These are phyloP conservation scores for Leptographium galeiforme DNA, from an alignment of 2,329 filamentous ascomycete species.

Conservation along the genomic window DNA sequence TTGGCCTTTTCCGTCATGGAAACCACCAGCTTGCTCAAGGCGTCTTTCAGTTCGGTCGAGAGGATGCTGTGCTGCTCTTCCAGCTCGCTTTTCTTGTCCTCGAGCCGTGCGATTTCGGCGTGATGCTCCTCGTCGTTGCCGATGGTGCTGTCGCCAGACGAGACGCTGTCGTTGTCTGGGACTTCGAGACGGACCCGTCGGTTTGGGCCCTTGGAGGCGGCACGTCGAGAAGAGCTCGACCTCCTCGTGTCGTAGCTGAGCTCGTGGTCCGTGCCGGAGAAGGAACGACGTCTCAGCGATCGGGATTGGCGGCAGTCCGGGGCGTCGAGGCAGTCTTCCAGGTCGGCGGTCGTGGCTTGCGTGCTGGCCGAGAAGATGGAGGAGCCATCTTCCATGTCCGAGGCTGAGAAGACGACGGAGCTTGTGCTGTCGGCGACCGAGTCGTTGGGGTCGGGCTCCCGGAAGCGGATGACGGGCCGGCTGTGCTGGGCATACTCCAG, in stretches of 20 bases:
- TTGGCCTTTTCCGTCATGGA: not conserved
- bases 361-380: constrained; percentile 5
- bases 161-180: not conserved
- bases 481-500: not conserved
- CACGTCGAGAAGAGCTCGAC: not conserved
- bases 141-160: not conserved
- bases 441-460: not conserved
- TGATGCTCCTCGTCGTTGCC: not conserved
- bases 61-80: not conserved
- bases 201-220: not conserved
- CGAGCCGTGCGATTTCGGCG: not conserved
- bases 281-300: not conserved
- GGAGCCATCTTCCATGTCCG: constrained; percentile 2
- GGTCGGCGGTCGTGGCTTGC: constrained; percentile 4
- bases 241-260: not conserved
- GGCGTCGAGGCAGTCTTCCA: not conserved
- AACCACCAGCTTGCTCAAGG: not conserved
- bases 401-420: not conserved
- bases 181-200: not conserved
- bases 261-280: not conserved
- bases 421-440: not conserved
- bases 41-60: not conserved
- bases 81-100: not conserved
- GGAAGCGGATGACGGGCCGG: not conserved
- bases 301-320: not conserved